Conservation (phyloP, 176 grass and related monocot genomes). For the Musa beccarii region DNA sequence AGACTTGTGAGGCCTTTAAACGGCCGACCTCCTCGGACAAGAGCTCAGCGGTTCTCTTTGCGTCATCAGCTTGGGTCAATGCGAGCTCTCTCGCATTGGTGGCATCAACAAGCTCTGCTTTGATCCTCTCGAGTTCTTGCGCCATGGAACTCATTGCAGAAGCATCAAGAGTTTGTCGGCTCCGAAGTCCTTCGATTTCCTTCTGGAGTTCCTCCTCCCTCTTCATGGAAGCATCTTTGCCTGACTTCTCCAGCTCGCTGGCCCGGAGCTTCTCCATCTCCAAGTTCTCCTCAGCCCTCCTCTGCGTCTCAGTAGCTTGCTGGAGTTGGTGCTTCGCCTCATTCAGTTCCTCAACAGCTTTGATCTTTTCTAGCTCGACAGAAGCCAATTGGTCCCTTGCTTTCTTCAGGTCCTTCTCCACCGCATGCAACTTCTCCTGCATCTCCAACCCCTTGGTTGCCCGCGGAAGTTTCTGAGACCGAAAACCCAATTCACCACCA, state of each 20-base stretch:
- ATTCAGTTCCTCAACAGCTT: constrained; percentile 50
- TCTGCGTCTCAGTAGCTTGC: constrained; percentile 61
- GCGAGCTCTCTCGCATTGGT: constrained; percentile 59
- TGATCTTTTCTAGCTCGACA: constrained; percentile 55
- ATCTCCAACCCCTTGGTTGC: constrained; percentile 27
- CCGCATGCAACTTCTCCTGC: constrained; percentile 9
- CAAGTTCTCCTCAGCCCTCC: constrained; percentile 59
- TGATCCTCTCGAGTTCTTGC: constrained; percentile 54
- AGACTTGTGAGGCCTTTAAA: constrained; percentile 58
- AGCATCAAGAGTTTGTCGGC: constrained; percentile 39
- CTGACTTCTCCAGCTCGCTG: constrained; percentile 52
- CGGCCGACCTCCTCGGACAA: constrained; percentile 45
- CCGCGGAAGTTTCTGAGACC: constrained; percentile 48
- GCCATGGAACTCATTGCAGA: constrained; percentile 46
- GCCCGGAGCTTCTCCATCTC: constrained; percentile 84
- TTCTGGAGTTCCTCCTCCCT: constrained; percentile 58
- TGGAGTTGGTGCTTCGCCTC: constrained; percentile 68
- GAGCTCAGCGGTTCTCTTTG: constrained; percentile 60
- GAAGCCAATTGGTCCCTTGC: constrained; percentile 61
- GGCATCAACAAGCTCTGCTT: constrained; percentile 36
- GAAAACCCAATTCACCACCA: background rate
- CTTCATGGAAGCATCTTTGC: constrained; percentile 53
- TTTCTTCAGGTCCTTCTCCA: constrained; percentile 48
- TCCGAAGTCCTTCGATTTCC: constrained; percentile 53
- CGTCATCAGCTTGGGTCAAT: constrained; percentile 52